phyloP scores from a whole-genome alignment of 192 early-diverging fungal genomes.

The Podochytrium sp. region DNA sequence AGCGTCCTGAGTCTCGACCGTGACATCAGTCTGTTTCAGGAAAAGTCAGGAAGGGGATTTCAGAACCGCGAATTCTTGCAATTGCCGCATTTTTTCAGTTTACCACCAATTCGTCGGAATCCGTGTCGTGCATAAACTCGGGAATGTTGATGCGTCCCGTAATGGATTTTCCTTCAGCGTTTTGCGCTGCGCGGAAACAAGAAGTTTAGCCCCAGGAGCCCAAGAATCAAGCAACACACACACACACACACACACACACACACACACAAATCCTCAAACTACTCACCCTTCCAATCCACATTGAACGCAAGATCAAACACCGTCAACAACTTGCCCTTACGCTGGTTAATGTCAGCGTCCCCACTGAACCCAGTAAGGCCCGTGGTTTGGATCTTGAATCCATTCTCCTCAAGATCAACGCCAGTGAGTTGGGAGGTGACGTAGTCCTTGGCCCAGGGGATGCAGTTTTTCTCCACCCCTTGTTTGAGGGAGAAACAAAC shows the following conservation, averaged over 20 bases:
- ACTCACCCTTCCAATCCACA: slow-evolving; percentile 70
- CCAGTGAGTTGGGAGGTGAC: slow-evolving; percentile 68
- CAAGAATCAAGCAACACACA: too few species aligned
- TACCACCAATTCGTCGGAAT: slow-evolving; percentile 79
- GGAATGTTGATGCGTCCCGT: slow-evolving; percentile 82
- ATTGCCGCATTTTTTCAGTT: slow-evolving; percentile 27
- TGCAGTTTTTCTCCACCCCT: slow-evolving; percentile 90
- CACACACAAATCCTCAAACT: background rate
- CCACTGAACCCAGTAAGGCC: slow-evolving; percentile 73
- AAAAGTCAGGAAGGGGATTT: too few species aligned
- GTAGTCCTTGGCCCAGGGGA: slow-evolving; percentile 88
- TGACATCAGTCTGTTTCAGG: slow-evolving; percentile 69
- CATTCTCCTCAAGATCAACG: slow-evolving; percentile 57
- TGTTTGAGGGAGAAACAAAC: background rate
- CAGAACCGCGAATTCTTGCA: background rate
- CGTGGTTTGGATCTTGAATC: slow-evolving; percentile 58
- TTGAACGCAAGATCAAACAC: slow-evolving; percentile 88
- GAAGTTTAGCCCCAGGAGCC: background rate
- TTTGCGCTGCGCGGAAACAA: slow-evolving; percentile 30
- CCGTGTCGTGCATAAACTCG: slow-evolving; percentile 90
- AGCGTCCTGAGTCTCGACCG: slow-evolving; percentile 53
- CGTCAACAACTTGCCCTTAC: slow-evolving; percentile 94
- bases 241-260: too few species aligned
- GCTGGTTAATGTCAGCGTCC: slow-evolving; percentile 92
- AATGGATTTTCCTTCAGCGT: slow-evolving; percentile 57